Percentiles rank a stretch among this genome's conserved stretches.
These are phyloP conservation scores for Coccomyxa sp. DNA, from an alignment of 139 green algal genomes.

Conservation along the genomic window DNA sequence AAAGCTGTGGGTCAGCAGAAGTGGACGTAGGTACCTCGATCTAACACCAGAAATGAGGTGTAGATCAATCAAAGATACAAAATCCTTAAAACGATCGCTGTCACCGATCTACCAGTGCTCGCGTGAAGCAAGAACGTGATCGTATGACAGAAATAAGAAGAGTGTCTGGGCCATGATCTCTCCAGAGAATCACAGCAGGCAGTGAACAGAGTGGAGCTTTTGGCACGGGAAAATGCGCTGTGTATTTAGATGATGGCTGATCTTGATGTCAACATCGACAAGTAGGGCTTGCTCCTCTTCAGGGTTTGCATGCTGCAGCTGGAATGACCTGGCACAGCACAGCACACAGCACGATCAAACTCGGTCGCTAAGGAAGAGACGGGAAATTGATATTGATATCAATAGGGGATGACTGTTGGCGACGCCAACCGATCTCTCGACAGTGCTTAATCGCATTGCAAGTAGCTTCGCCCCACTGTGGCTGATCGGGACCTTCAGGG, in stretches of 20 bases:
- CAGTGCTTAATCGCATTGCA: background rate
- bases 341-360: background rate
- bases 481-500: background rate
- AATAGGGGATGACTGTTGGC: background rate
- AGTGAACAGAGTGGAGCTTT: background rate
- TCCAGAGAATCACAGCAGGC: background rate
- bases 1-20: too few relatives aligned
- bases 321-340: background rate
- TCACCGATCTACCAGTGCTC: too few relatives aligned
- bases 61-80: too few relatives aligned
- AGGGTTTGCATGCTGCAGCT: background rate
- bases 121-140: too few relatives aligned
- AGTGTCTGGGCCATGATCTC: background rate
- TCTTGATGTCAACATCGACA: too few relatives aligned
- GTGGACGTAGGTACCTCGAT: too few relatives aligned
- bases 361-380: background rate
- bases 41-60: too few relatives aligned
- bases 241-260: background rate
- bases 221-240: background rate
- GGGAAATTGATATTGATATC: background rate
- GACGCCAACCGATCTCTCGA: background rate
- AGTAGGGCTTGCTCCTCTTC: background rate
- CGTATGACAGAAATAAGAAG: background rate
- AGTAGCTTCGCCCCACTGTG: background rate
- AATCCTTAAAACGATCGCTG: too few relatives aligned